phyloP scores from a whole-genome alignment of 257 asterid genomes.

The Verbascum thapsus region DNA sequence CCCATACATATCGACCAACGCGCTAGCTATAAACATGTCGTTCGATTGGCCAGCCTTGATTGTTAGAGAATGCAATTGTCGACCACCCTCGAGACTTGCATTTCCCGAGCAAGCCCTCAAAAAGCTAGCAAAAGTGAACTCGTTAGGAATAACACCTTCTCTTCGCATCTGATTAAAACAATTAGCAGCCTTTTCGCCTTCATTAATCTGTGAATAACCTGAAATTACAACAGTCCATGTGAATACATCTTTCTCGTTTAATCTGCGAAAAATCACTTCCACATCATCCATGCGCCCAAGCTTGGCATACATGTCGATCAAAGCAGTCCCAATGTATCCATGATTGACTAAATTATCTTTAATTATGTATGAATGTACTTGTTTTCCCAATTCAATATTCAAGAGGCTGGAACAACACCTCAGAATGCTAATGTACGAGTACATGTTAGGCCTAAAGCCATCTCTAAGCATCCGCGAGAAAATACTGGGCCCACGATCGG shows the following conservation, averaged over 20 bases:
- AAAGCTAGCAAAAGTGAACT: slow-evolving; percentile 72
- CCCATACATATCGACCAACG: slow-evolving; percentile 76
- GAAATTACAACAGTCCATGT: slow-evolving; percentile 69
- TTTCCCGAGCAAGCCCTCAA: slow-evolving; percentile 64
- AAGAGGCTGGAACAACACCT: slow-evolving; percentile 63
- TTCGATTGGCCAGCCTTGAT: slow-evolving; percentile 55
- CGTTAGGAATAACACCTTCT: slow-evolving; percentile 63
- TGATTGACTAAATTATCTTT: slow-evolving; percentile 43
- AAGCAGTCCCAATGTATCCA: slow-evolving; percentile 61
- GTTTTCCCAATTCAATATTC: slow-evolving; percentile 59
- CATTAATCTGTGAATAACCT: slow-evolving; percentile 63
- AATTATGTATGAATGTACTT: slow-evolving; percentile 65
- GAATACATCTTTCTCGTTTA: slow-evolving; percentile 57
- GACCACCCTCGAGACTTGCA: slow-evolving; percentile 68
- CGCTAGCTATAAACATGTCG: slow-evolving; percentile 59
- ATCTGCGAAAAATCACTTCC: slow-evolving; percentile 53
- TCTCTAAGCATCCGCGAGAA: slow-evolving; percentile 61
- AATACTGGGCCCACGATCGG: slow-evolving; percentile 54
- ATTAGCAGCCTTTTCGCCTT: slow-evolving; percentile 64
- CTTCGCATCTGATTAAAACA: slow-evolving; percentile 68
- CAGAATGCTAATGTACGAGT: slow-evolving; percentile 65
- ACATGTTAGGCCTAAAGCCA: slow-evolving; percentile 69
- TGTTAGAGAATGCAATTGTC: slow-evolving; percentile 64
- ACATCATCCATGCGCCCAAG: slow-evolving; percentile 56
- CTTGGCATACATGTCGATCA: slow-evolving; percentile 80